Evolutionary conservation across 352 stramenopile species (phyloP), one percentile per base, ranked within the genome.

Genomic region (Pythium apleroticum): DNA sequence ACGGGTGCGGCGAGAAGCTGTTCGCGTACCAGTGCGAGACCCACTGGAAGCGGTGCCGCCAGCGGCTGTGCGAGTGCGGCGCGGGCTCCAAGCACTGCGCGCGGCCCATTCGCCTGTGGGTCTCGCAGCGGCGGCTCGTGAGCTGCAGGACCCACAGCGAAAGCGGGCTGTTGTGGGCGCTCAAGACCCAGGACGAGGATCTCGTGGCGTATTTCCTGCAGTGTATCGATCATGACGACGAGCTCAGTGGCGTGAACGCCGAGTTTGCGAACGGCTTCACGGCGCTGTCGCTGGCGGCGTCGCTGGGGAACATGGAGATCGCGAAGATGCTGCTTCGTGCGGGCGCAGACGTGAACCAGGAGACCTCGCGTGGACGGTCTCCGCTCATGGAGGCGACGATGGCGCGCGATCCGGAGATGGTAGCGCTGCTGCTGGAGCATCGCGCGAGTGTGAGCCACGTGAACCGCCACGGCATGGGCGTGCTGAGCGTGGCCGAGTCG

Each of bases 201-300:
- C 66, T 92, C 20, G 74, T 78, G 19, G 72, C 66, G 5, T 89
- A 89, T 68, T 81, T 94, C 11, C 52, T 92, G 8, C 72, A 86
- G 31, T 79, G 64, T 19, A 61, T 91, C 3, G 73, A 74, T 1
- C 62, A 58, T 1, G 57, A 64, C 5, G 72, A 73, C 10, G 58
- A 58, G 6, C 3, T 31, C 5, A 52, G 50, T 35, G 58, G 58
- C n/a, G 62, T 91, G 3, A 76, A 90, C 31, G 69, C 70, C 19
- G 84, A 94, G 61, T 91, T 88, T 37, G 58, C 73, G 1, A 91
- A 88, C 46, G 86, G 86, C 0, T 91, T 90, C 62, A 76, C 78
- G 2, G 78, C 86, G 9, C 49, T 94, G n/a, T 57, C 69, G 9
- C 69, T 89, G 5, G 81, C 82, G 1, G 66, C 72, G 30, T 78